Conservation (phyloP, 352 stramenopile species). For the Salisapilia sapeloensis region DNA sequence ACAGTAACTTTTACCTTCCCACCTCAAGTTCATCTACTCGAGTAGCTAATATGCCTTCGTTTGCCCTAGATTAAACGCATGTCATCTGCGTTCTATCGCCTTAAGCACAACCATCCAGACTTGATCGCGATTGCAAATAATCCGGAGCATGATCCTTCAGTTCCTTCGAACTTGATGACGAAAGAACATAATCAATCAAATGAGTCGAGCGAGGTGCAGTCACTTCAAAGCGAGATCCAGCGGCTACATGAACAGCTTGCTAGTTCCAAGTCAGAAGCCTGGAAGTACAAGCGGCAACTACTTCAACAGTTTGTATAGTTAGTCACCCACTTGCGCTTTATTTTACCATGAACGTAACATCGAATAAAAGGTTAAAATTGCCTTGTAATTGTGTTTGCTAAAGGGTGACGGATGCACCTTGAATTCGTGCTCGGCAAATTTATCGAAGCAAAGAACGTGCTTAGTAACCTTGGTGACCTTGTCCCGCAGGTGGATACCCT, state of each 20-base stretch:
- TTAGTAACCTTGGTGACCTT: constrained; percentile 5
- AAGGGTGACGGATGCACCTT: too few species aligned
- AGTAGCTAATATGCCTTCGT: too few species aligned
- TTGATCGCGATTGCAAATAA: background rate
- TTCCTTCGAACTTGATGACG: too few species aligned
- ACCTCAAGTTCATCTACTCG: background rate
- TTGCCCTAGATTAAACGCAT: constrained; percentile 16
- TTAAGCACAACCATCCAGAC: too few species aligned
- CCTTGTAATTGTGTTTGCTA: too few species aligned
- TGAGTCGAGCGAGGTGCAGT: constrained; percentile 8
- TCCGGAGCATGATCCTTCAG: too few species aligned
- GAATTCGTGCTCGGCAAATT: too few species aligned
- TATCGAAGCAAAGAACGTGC: too few species aligned
- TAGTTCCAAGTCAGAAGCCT: constrained; percentile 50
- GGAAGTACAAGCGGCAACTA: constrained; percentile 60
- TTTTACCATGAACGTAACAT: too few species aligned
- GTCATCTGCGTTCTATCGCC: constrained; percentile 12
- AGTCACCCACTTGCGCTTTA: too few species aligned
- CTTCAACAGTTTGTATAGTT: constrained; percentile 62
- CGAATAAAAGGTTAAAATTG: too few species aligned
- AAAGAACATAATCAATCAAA: too few species aligned
- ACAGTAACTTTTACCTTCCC: constrained; percentile 8
- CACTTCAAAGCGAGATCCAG: constrained; percentile 43
- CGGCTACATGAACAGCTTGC: constrained; percentile 50
- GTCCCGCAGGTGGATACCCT: constrained; percentile 6